phyloP scores from a whole-genome alignment of 306 rosid species.

The Glycine soja region DNA sequence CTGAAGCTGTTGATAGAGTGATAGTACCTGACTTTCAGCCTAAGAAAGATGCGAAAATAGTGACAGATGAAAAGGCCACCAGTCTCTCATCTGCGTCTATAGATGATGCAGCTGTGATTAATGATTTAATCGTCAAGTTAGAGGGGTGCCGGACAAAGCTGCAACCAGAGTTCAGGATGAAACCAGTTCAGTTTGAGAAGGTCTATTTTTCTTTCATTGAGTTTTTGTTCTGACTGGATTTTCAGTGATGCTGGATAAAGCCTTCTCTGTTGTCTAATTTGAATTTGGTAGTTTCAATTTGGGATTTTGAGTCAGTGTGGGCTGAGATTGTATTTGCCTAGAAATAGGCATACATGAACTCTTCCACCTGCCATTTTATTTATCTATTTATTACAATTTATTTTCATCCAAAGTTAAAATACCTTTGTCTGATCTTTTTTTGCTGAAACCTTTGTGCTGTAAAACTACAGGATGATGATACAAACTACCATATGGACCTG shows the following conservation, averaged over 20 bases:
- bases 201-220: constrained; percentile 45
- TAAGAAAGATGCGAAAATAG: constrained; percentile 79
- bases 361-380: constrained; percentile 9
- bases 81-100: constrained; percentile 73
- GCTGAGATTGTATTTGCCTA: constrained; percentile 25
- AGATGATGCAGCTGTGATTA: constrained; percentile 86
- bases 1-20: constrained; percentile 77
- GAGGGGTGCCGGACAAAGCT: constrained; percentile 66
- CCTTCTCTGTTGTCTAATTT: constrained; percentile 8
- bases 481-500: constrained; percentile 93
- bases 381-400: too few relatives aligned
- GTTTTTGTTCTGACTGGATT: neutral
- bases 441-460: neutral
- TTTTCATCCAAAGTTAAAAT: constrained; percentile 1
- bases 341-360: constrained; percentile 1
- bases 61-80: constrained; percentile 92
- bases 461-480: constrained; percentile 87
- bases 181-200: constrained; percentile 96
- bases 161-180: constrained; percentile 83
- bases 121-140: constrained; percentile 69
- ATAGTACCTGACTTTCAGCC: constrained; percentile 90
- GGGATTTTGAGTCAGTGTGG: constrained; percentile 23
- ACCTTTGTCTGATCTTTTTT: too few relatives aligned
- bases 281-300: constrained; percentile 11
- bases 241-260: constrained; percentile 21